A percentile compares a stretch with the other conserved stretches of the same genome.
phyloP scores from a whole-genome alignment of 108 stramenopile genomes.

The Schizochytrium sp. region DNA sequence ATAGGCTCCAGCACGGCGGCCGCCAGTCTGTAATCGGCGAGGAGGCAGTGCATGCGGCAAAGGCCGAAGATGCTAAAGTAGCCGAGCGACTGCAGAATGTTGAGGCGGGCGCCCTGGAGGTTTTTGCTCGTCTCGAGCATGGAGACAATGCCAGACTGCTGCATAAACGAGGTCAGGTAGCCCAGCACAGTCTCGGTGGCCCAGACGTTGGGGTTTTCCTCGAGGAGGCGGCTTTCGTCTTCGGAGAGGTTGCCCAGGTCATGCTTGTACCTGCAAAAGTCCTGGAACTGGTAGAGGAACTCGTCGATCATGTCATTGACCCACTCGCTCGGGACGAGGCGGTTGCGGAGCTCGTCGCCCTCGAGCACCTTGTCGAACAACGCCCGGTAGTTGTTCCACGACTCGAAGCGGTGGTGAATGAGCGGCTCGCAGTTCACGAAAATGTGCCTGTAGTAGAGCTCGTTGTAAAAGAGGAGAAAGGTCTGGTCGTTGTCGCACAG shows the following conservation, averaged over 20 bases:
- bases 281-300: slow-evolving; percentile 94
- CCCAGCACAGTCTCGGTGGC: slow-evolving; percentile 77
- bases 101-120: not conserved
- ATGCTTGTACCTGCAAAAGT: slow-evolving; percentile 19
- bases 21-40: slow-evolving; percentile 82
- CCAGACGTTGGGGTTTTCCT: slow-evolving; percentile 80
- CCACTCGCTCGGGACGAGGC: slow-evolving; percentile 79
- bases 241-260: not conserved
- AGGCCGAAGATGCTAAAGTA: slow-evolving; percentile 85
- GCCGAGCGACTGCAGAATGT: slow-evolving; percentile 49
- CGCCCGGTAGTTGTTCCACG: slow-evolving; percentile 72
- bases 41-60: slow-evolving; percentile 81
- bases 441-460: slow-evolving; percentile 24
- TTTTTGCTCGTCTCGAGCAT: slow-evolving; percentile 20
- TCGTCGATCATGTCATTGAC: slow-evolving; percentile 96
- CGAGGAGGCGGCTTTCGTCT: slow-evolving; percentile 46
- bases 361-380: slow-evolving; percentile 69
- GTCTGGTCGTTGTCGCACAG: slow-evolving; percentile 16
- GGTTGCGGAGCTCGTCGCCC: slow-evolving; percentile 12
- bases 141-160: slow-evolving; percentile 42
- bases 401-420: slow-evolving; percentile 39
- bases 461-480: slow-evolving; percentile 10
- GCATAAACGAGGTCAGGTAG: slow-evolving; percentile 76
- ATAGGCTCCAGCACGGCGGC: slow-evolving; percentile 61
- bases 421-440: slow-evolving; percentile 20